phyloP scores from a whole-genome alignment of 2,329 filamentous ascomycete species.

The Fusarium anthophilum region DNA sequence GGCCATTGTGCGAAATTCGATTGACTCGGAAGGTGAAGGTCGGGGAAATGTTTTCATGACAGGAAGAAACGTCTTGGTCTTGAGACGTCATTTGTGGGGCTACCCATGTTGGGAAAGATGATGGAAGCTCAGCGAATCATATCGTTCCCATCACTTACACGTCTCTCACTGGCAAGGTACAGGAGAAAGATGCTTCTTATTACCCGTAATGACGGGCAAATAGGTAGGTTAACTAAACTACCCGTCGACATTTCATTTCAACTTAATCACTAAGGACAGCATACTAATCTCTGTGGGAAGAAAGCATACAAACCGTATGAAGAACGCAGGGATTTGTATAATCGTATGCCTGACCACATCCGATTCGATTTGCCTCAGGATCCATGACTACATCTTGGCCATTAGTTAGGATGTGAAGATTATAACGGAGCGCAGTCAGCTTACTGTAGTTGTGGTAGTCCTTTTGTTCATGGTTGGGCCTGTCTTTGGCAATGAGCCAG shows the following conservation, averaged over 20 bases:
- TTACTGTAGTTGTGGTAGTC: background rate
- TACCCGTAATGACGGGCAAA: background rate
- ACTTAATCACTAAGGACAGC: background rate
- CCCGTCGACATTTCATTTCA: background rate
- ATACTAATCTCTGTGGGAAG: background rate
- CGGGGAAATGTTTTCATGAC: conserved; percentile 31
- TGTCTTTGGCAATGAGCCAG: background rate
- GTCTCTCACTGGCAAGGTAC: background rate
- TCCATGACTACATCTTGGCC: background rate
- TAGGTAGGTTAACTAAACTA: background rate
- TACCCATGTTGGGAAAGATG: background rate
- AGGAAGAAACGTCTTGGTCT: conserved; percentile 10
- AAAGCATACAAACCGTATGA: background rate
- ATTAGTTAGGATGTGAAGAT: background rate
- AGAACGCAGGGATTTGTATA: background rate
- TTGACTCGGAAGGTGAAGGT: background rate
- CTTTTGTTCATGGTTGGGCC: background rate
- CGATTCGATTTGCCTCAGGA: background rate
- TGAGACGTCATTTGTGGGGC: conserved; percentile 39
- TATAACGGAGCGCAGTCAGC: background rate
- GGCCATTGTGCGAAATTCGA: conserved; percentile 40
- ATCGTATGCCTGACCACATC: background rate
- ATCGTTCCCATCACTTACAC: conserved; percentile 25
- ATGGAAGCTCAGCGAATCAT: conserved; percentile 32
- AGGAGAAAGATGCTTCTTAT: background rate